Evolutionary conservation across 139 green algal species (phyloP).

Genomic region (Closterium sp.): DNA sequence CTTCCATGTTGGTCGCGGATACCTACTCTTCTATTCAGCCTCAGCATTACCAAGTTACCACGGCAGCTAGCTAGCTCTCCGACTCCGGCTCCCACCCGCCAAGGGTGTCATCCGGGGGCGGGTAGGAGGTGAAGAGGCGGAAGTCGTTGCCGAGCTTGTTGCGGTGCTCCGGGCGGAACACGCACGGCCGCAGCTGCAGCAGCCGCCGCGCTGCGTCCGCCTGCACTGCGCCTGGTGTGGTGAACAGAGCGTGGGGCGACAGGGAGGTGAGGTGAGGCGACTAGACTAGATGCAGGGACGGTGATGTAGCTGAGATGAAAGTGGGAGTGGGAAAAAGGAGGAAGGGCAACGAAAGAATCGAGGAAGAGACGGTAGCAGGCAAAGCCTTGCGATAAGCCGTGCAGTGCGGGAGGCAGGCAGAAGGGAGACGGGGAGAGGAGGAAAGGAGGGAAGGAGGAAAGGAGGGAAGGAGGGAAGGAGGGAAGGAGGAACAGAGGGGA

Average conservation of each 20-base stretch:
- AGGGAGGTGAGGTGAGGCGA: background rate
- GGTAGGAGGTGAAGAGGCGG: slow-evolving; percentile 46
- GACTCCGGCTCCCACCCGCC: background rate
- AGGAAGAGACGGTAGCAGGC: no score
- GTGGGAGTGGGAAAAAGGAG: no score
- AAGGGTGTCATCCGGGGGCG: background rate
- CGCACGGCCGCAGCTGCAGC: slow-evolving; percentile 34
- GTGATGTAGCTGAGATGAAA: no score
- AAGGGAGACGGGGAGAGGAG: background rate
- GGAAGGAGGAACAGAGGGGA: background rate
- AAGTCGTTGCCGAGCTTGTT: slow-evolving; percentile 62
- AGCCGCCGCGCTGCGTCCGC: background rate
- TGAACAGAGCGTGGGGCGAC: background rate
- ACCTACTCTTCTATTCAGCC: no score
- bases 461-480: background rate
- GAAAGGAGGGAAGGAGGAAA: background rate
- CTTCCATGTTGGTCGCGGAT: no score
- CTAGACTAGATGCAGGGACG: no score
- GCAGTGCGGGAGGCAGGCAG: background rate
- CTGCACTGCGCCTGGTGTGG: slow-evolving; percentile 45
- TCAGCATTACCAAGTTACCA: no score
- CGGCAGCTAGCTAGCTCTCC: no score
- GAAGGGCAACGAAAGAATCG: no score
- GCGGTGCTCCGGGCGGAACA: slow-evolving; percentile 50
- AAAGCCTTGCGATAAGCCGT: no score